Percentiles rank a stretch among this genome's conserved stretches.
Conservation (phyloP, 2,329 filamentous ascomycete species). For the Orbilia blumenaviensis region DNA sequence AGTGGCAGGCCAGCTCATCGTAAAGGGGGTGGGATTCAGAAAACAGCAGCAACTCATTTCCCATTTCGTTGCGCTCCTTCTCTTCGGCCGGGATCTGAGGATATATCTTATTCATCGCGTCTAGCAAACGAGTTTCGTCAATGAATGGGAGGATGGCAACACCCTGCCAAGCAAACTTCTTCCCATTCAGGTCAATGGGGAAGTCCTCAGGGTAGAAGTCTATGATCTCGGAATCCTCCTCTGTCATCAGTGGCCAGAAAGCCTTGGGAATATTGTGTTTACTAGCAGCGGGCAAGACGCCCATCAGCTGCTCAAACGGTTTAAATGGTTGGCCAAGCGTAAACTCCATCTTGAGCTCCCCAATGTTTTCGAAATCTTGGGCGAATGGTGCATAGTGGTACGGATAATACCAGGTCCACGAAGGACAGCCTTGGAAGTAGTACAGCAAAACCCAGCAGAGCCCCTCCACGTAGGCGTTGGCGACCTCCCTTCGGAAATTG, state of each 20-base stretch:
- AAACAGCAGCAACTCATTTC: constrained; percentile 82
- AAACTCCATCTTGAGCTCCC: constrained; percentile 80
- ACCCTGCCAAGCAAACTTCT: constrained; percentile 98
- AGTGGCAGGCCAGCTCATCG: constrained; percentile 80
- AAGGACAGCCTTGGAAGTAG: constrained; percentile 97
- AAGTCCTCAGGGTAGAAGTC: constrained; percentile 98
- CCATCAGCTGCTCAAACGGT: constrained; percentile 98
- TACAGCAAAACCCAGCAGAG: constrained; percentile 95
- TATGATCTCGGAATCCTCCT: constrained; percentile 87
- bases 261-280: constrained; percentile 87
- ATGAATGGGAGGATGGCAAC: constrained; percentile 95
- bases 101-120: constrained; percentile 84
- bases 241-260: constrained; percentile 90
- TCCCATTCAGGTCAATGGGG: constrained; percentile 90
- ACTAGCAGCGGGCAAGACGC: constrained; percentile 83
- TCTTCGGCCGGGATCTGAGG: constrained; percentile 81
- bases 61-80: constrained; percentile 77
- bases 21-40: constrained; percentile 87
- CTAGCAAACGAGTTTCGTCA: constrained; percentile 84
- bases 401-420: constrained; percentile 99
- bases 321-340: constrained; percentile 84
- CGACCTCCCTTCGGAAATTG: constrained; percentile 90
- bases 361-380: constrained; percentile 87
- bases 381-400: constrained; percentile 99
- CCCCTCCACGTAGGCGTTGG: constrained; percentile 89